Conservation (phyloP, 352 stramenopile genomes). For the Pythium utonaiense region DNA sequence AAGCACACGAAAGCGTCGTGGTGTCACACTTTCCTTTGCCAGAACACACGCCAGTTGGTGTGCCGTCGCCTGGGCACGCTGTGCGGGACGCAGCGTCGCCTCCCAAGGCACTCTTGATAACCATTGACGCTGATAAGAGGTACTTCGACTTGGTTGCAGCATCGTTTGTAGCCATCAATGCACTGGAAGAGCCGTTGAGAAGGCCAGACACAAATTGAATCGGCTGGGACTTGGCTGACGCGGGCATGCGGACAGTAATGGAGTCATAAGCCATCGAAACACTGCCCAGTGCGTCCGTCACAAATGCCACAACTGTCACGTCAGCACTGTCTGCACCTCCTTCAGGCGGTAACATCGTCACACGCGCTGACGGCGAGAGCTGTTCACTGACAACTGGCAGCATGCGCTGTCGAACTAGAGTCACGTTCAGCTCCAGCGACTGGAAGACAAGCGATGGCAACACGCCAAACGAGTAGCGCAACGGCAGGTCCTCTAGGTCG, state of each 20-base stretch:
- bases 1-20: constrained; percentile 28
- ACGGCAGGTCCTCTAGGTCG: constrained; percentile 44
- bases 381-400: constrained; percentile 42
- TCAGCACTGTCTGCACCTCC: constrained; percentile 25
- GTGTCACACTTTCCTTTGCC: constrained; percentile 32
- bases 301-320: constrained; percentile 55
- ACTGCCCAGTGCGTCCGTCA: constrained; percentile 41
- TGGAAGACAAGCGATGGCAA: constrained; percentile 33
- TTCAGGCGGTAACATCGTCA: constrained; percentile 44
- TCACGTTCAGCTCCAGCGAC: constrained; percentile 15
- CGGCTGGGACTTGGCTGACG: constrained; percentile 30
- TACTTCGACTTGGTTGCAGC: constrained; percentile 29
- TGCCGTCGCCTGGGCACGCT: constrained; percentile 13
- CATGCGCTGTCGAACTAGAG: constrained; percentile 28
- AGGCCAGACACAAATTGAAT: constrained; percentile 36
- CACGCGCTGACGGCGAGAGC: constrained; percentile 25
- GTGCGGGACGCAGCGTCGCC: background rate
- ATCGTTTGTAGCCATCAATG: constrained; percentile 16
- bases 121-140: constrained; percentile 39
- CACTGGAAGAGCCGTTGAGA: constrained; percentile 10
- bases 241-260: constrained; percentile 39
- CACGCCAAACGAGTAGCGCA: constrained; percentile 63
- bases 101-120: constrained; percentile 40
- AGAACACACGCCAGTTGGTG: constrained; percentile 25
- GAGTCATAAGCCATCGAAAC: constrained; percentile 32